These are phyloP conservation scores for Amauroascus verrucosus DNA, from an alignment of 2,329 filamentous ascomycete species.

Conservation along the genomic window DNA sequence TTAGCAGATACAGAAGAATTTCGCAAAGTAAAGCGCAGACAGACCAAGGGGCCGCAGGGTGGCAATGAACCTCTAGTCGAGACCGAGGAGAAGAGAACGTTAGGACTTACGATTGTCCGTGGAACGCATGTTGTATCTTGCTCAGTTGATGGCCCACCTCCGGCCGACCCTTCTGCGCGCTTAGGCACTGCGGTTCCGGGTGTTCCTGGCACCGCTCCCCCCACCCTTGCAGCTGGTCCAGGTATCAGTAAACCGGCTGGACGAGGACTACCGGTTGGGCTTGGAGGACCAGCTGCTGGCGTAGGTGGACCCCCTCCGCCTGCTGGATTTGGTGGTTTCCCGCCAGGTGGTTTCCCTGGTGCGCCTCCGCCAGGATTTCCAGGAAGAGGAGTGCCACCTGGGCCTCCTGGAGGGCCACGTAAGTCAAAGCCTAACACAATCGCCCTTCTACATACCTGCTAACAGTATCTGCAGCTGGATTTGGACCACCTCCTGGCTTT, in stretches of 20 bases:
- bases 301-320: conserved; percentile 68
- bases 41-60: conserved; percentile 56
- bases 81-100: conserved; percentile 92
- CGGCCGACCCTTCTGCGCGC: conserved; percentile 81
- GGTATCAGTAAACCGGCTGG: conserved; percentile 87
- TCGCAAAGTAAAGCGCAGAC: conserved; percentile 77
- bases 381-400: conserved; percentile 37
- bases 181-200: conserved; percentile 66
- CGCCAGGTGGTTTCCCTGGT: conserved; percentile 44
- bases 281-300: conserved; percentile 81
- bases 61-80: conserved; percentile 59
- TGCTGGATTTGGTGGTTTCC: conserved; percentile 43
- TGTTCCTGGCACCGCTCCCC: conserved; percentile 47
- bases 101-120: conserved; percentile 87
- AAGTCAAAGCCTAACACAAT: conserved; percentile 30
- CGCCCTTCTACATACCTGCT: conserved; percentile 17
- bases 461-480: conserved; percentile 32
- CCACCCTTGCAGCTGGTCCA: conserved; percentile 68
- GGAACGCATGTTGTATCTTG: conserved; percentile 91
- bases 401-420: conserved; percentile 42
- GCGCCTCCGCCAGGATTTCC: conserved; percentile 42
- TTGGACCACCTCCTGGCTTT: conserved; percentile 41
- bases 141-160: conserved; percentile 89
- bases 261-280: conserved; percentile 68
- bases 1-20: conserved; percentile 98